Evolutionary conservation across 192 early-diverging fungal genomes (phyloP).

Genomic region (Pilobolus umbonatus): DNA sequence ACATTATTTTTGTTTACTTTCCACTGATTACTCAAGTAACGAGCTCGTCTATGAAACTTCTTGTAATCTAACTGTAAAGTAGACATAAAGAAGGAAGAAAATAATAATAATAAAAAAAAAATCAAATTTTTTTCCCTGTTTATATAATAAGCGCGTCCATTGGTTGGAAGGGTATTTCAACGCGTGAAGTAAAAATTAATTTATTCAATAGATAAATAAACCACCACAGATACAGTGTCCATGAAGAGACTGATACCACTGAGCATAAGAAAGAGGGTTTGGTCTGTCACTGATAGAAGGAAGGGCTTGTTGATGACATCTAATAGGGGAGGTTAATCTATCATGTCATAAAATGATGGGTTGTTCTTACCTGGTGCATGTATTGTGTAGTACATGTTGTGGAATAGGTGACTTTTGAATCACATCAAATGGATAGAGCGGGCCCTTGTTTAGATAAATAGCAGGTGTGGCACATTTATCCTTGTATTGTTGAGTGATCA

Average conservation of each 20-base stretch:
- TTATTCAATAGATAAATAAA: conserved; percentile 3
- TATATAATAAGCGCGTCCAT: not conserved
- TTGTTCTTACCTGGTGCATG: conserved; percentile 3
- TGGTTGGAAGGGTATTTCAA: too few relatives aligned
- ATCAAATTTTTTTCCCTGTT: not conserved
- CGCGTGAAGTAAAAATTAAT: not conserved
- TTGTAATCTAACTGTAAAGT: conserved; percentile 34
- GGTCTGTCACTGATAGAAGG: not conserved
- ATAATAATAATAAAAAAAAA: not conserved
- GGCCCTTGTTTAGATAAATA: not conserved
- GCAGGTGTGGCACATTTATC: conserved; percentile 13
- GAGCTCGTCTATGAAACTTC: conserved; percentile 40
- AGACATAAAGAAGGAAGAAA: conserved; percentile 2
- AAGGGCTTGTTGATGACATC: conserved; percentile 16
- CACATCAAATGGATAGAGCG: not conserved
- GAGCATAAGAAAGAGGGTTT: conserved; percentile 4
- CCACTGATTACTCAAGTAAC: conserved; percentile 34
- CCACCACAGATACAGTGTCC: conserved; percentile 23
- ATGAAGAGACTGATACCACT: conserved; percentile 17
- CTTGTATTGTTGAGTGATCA: conserved; percentile 11
- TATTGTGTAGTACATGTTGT: not conserved
- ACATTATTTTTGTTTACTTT: conserved; percentile 28
- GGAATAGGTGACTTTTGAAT: conserved; percentile 7
- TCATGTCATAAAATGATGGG: not conserved
- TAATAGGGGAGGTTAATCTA: not conserved